Conservation (phyloP, 345 rosid species). For the Eucalyptus shirleyi region DNA sequence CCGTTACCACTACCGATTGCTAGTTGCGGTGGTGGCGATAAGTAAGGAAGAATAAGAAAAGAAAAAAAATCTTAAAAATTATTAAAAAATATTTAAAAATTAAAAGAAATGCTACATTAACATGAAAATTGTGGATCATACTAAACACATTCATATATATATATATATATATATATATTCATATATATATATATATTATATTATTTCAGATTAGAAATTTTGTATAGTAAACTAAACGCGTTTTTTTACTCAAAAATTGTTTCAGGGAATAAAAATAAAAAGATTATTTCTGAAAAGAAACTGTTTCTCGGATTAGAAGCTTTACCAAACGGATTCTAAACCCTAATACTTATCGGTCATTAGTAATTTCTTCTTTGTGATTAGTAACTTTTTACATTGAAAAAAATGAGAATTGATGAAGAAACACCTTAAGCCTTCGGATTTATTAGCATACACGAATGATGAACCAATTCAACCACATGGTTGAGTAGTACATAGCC, state of each 20-base stretch:
- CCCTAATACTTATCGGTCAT: fast-evolving
- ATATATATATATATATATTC: too few species aligned
- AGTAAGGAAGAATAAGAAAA: too few species aligned
- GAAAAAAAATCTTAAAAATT: too few species aligned
- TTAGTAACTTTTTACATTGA: neutral
- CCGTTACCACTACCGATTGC: fast-evolving
- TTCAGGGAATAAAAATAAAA: too few species aligned
- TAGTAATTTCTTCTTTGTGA: neutral
- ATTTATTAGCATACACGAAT: too few species aligned
- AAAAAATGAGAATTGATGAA: neutral
- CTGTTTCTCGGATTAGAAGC: fast-evolving
- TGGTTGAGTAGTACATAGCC: neutral
- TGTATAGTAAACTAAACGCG: fast-evolving
- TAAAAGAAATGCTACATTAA: too few species aligned
- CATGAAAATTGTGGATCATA: fast-evolving
- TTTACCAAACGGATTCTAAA: fast-evolving
- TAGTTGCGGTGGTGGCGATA: fast-evolving
- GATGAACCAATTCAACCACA: too few species aligned
- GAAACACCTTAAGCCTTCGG: neutral
- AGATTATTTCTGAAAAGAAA: fast-evolving
- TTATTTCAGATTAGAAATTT: too few species aligned
- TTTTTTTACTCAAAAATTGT: fast-evolving
- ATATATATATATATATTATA: too few species aligned
- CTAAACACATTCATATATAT: fast-evolving
- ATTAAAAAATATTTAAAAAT: too few species aligned